phyloP scores from a whole-genome alignment of 371 early-diverging fungal genomes.

The Funneliformis caledonium region DNA sequence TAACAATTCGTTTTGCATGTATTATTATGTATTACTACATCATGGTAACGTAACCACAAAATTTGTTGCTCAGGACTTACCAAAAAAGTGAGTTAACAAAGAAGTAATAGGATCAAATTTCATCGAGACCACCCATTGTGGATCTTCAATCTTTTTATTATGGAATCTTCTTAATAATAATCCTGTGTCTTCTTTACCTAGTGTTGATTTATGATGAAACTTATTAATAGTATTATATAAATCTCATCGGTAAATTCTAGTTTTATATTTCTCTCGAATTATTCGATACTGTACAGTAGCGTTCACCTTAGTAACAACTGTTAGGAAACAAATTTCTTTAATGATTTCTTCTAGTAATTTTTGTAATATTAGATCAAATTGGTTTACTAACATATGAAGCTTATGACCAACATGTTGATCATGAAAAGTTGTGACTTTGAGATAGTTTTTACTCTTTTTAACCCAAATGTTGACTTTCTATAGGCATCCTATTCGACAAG shows the following conservation, averaged over 20 bases:
- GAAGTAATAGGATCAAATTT: background rate
- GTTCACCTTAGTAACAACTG: background rate
- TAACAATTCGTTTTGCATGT: background rate
- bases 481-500: background rate
- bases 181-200: background rate
- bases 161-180: background rate
- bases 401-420: background rate
- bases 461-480: background rate
- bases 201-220: background rate
- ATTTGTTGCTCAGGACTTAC: no score
- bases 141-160: slow-evolving; percentile 1
- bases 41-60: background rate
- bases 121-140: background rate
- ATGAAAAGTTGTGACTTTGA: no score
- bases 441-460: background rate
- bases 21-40: background rate
- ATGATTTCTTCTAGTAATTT: background rate
- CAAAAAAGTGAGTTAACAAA: background rate
- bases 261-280: background rate
- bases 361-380: background rate
- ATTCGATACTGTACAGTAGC: background rate
- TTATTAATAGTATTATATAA: background rate
- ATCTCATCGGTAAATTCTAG: background rate
- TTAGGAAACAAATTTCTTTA: background rate
- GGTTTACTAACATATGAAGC: background rate